These are phyloP conservation scores for Sugiyamaella valdiviana DNA, from an alignment of 805 yeast species.

Conservation along the genomic window DNA sequence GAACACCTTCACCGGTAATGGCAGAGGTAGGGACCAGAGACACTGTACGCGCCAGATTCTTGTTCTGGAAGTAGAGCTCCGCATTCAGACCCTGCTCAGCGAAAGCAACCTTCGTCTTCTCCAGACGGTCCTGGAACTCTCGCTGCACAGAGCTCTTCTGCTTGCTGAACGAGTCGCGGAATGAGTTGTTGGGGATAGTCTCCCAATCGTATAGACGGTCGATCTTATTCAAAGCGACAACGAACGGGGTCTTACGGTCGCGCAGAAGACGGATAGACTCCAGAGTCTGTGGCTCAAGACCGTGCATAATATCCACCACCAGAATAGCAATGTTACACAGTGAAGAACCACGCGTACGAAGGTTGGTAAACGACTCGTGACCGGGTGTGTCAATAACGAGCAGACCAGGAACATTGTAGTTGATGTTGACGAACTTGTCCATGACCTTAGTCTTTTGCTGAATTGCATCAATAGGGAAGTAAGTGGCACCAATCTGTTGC, in stretches of 20 bases:
- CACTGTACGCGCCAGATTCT: conserved; percentile 86
- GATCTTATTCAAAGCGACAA: conserved; percentile 94
- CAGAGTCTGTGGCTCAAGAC: conserved; percentile 94
- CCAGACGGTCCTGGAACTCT: conserved; percentile 84
- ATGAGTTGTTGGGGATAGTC: conserved; percentile 80
- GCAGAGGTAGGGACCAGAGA: conserved; percentile 98
- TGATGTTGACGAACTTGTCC: conserved; percentile 73
- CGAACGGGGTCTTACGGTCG: conserved; percentile 96
- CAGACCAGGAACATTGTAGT: conserved; percentile 92
- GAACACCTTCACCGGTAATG: conserved; percentile 99
- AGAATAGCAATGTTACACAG: conserved; percentile 97
- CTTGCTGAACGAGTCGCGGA: conserved; percentile 84
- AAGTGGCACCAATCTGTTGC: conserved; percentile 99
- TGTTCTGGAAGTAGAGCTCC: conserved; percentile 92
- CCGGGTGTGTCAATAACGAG: conserved; percentile 98
- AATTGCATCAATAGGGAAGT: conserved; percentile 95
- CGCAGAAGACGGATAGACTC: conserved; percentile 88
- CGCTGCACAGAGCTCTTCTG: conserved; percentile 82
- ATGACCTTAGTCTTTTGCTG: conserved; percentile 86
- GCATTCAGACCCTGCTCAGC: conserved; percentile 99
- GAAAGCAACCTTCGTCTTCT: conserved; percentile 78
- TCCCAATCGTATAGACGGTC: conserved; percentile 98
- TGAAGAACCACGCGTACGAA: conserved; percentile 98
- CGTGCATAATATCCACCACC: conserved; percentile 98
- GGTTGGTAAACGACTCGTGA: conserved; percentile 97